These are phyloP conservation scores for Hysterangium stoloniferum DNA, from an alignment of 768 basidiomycete genomes.

Conservation along the genomic window DNA sequence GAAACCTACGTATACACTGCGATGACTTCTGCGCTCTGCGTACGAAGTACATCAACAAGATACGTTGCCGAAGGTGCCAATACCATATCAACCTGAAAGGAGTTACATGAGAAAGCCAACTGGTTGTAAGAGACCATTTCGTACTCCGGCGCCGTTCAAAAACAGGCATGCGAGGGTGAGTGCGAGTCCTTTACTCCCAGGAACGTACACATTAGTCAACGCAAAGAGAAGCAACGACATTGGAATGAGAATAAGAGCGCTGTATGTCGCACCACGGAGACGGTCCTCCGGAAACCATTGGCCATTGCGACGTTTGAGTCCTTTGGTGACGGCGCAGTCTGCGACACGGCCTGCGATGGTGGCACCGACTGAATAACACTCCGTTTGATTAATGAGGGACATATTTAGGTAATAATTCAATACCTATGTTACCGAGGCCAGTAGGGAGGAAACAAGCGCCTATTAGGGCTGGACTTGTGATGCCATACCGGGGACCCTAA, in stretches of 20 bases:
- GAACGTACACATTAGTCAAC: constrained; percentile 42
- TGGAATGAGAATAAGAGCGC: constrained; percentile 43
- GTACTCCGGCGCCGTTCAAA: constrained; percentile 55
- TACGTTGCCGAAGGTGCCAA: constrained; percentile 51
- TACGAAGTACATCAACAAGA: constrained; percentile 50
- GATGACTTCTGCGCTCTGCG: constrained; percentile 54
- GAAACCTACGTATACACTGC: constrained; percentile 41
- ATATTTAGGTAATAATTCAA: not conserved
- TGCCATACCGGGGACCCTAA: constrained; percentile 7
- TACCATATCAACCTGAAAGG: constrained; percentile 46
- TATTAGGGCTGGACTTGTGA: constrained; percentile 1
- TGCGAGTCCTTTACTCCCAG: constrained; percentile 40
- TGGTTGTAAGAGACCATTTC: no score
- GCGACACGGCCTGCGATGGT: constrained; percentile 52
- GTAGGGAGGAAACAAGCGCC: constrained; percentile 8
- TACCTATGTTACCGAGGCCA: constrained; percentile 7
- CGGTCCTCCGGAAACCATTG: constrained; percentile 65
- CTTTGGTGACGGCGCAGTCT: constrained; percentile 42
- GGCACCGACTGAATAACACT: constrained; percentile 42
- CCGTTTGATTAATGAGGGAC: not conserved
- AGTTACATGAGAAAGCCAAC: no score
- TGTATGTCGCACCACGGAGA: constrained; percentile 42
- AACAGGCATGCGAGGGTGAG: constrained; percentile 51
- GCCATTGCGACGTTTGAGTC: constrained; percentile 43
- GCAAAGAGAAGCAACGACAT: constrained; percentile 43